A percentile compares a stretch with the other conserved stretches of the same genome.
phyloP scores from a whole-genome alignment of 495 filamentous ascomycete genomes.

The Daldinia concentrica region DNA sequence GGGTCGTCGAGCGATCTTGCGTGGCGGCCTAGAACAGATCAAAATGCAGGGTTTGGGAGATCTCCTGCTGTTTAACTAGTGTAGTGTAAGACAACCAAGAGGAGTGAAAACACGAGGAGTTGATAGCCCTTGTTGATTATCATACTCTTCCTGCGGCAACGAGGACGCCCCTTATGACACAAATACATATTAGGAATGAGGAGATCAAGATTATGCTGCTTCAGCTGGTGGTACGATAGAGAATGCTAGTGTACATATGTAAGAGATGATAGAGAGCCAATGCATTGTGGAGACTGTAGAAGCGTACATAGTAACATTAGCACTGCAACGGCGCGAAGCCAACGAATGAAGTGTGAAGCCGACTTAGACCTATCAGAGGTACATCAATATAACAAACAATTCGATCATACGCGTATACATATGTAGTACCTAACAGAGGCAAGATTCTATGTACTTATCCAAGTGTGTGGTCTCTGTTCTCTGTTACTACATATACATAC shows the following conservation, averaged over 20 bases:
- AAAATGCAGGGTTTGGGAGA: conserved; percentile 18
- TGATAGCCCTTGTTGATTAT: conserved; percentile 20
- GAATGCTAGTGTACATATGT: neutral
- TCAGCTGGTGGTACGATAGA: conserved; percentile 3
- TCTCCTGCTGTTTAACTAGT: conserved; percentile 6
- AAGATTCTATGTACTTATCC: no score
- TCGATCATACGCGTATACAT: no score
- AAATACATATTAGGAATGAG: conserved; percentile 18
- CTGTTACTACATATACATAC: no score
- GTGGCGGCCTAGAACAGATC: conserved; percentile 27
- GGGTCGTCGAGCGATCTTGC: conserved; percentile 32
- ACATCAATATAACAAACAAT: neutral
- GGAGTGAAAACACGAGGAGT: conserved; percentile 7
- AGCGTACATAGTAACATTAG: conserved; percentile 12
- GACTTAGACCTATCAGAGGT: neutral
- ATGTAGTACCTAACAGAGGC: no score
- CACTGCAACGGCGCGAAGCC: conserved; percentile 28
- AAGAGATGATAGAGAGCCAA: conserved; percentile 2
- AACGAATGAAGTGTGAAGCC: conserved; percentile 17
- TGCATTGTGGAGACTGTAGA: conserved; percentile 10
- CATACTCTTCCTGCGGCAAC: conserved; percentile 34
- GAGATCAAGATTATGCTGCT: conserved; percentile 10
- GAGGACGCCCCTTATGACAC: conserved; percentile 30
- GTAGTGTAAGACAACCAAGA: conserved; percentile 8
- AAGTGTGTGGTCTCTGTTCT: no score